Percentiles rank a stretch among this genome's conserved stretches.
Conservation (phyloP, 306 rosid species). For the Sechiopsis laciniata region DNA sequence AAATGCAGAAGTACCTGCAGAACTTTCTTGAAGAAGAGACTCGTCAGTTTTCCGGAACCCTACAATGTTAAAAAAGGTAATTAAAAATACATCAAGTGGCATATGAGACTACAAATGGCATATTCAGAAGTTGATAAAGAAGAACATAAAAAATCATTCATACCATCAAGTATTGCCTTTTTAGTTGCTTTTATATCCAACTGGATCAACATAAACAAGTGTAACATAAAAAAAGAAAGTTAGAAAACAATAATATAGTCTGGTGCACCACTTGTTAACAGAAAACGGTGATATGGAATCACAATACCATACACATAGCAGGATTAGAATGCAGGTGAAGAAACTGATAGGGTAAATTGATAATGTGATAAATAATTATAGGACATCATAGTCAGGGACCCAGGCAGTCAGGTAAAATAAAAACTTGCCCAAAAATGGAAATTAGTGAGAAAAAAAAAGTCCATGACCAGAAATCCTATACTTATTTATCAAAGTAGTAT, state of each 20-base stretch:
- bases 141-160: constrained; percentile 12
- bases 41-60: constrained; percentile 81
- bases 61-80: constrained; percentile 21
- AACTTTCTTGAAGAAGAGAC: constrained; percentile 66
- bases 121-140: neutral
- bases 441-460: neutral
- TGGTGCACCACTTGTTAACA: neutral
- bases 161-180: constrained; percentile 81
- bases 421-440: neutral
- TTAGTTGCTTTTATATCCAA: constrained; percentile 69
- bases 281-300: neutral
- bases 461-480: neutral
- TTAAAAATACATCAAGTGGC: constrained; percentile 14
- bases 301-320: neutral
- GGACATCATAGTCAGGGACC: neutral
- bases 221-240: constrained; percentile 19
- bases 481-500: neutral
- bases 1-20: constrained; percentile 41
- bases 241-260: neutral
- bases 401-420: neutral
- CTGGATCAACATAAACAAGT: constrained; percentile 42
- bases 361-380: neutral
- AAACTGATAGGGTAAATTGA: neutral
- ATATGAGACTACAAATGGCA: neutral
- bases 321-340: constrained; percentile 7